Percentiles rank a stretch among this genome's conserved stretches.
Conservation (phyloP, 768 basidiomycete genomes). For the Austroboletus eburneus region DNA sequence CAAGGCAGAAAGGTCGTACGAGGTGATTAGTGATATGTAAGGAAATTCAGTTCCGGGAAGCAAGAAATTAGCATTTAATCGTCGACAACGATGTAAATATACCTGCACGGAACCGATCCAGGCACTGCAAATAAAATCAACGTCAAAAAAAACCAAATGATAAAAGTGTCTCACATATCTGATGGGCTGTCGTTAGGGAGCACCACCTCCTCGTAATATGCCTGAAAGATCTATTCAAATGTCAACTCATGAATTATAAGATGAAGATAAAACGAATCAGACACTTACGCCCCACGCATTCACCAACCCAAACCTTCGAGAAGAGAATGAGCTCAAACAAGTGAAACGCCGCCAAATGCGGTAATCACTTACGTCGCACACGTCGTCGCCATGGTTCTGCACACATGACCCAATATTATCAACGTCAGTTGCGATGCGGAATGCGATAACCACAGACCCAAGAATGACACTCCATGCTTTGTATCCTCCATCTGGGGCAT, state of each 20-base stretch:
- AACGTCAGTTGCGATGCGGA: background rate
- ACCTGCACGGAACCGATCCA: constrained; percentile 83
- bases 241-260: background rate
- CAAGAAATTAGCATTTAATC: background rate
- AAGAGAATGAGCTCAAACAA: background rate
- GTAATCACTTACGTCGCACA: constrained; percentile 37
- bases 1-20: background rate
- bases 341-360: background rate
- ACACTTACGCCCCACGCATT: constrained; percentile 70
- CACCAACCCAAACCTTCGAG: constrained; percentile 59
- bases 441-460: constrained; percentile 14
- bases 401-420: background rate
- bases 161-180: constrained; percentile 45
- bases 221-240: constrained; percentile 58
- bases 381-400: constrained; percentile 23
- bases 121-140: constrained; percentile 41
- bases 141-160: background rate
- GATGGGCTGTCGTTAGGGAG: constrained; percentile 52
- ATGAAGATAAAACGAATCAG: background rate
- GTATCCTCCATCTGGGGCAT: constrained; percentile 27
- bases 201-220: constrained; percentile 57
- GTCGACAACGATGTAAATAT: background rate
- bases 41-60: background rate
- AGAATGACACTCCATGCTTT: constrained; percentile 31
- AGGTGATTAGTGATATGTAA: background rate